These are phyloP conservation scores for Microstroma glucosiphilum DNA, from an alignment of 1,284 basidiomycete species.

Conservation along the genomic window DNA sequence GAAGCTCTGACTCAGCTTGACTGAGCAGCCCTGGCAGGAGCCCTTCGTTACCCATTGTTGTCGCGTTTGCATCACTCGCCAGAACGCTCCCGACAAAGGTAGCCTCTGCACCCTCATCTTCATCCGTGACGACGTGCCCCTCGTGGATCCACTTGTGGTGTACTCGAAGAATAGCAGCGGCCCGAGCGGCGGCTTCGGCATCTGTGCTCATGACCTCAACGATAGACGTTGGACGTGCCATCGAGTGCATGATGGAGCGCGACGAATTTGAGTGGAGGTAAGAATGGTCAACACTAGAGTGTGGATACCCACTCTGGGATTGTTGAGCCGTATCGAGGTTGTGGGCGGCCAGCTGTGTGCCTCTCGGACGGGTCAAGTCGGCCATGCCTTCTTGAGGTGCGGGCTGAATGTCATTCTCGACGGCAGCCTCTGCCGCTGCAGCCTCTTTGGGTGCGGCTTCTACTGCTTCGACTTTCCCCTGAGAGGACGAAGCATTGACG, in stretches of 20 bases:
- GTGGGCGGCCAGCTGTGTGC: too few species aligned
- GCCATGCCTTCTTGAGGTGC: too few species aligned
- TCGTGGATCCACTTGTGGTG: constrained; percentile 8
- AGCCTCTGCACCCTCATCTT: not conserved
- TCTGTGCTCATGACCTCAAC: constrained; percentile 40
- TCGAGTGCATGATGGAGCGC: constrained; percentile 32
- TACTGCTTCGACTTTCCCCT: too few species aligned
- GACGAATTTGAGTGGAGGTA: not conserved
- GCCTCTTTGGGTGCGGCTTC: too few species aligned
- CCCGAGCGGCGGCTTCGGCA: constrained; percentile 33
- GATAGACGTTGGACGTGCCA: constrained; percentile 30
- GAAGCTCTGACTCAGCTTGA: too few species aligned
- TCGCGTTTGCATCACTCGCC: not conserved
- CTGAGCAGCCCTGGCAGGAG: not conserved
- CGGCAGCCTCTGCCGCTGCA: too few species aligned
- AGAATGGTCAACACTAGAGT: not conserved
- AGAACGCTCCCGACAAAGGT: constrained; percentile 1
- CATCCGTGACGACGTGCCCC: not conserved
- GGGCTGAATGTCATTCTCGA: too few species aligned
- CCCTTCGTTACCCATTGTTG: not conserved
- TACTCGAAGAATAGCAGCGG: constrained; percentile 39
- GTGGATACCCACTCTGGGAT: too few species aligned
- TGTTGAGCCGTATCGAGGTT: too few species aligned
- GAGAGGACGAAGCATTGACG: too few species aligned
- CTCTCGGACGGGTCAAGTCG: too few species aligned